A percentile compares a stretch with the other conserved stretches of the same genome.
Conservation (phyloP, 805 yeast species). For the Wickerhamomyces kurtzmanii region DNA sequence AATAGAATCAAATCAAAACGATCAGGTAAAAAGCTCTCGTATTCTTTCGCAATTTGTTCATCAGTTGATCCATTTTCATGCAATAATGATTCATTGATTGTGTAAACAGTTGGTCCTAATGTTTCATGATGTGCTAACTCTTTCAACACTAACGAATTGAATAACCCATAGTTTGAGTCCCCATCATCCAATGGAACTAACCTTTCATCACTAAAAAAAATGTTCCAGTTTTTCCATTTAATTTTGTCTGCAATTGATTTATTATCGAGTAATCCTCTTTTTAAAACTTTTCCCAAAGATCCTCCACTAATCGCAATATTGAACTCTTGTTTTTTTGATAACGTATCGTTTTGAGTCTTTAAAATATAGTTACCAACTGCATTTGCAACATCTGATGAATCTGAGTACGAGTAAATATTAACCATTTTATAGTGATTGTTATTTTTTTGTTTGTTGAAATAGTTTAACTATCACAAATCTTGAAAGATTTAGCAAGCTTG, state of each 20-base stretch:
- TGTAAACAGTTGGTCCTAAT: slow-evolving; percentile 45
- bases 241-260: slow-evolving; percentile 29
- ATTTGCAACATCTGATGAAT: slow-evolving; percentile 50
- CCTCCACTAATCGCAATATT: slow-evolving; percentile 88
- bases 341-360: slow-evolving; percentile 49
- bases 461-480: too few relatives aligned
- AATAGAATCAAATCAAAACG: slow-evolving; percentile 56
- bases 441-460: too few relatives aligned
- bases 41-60: slow-evolving; percentile 51
- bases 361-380: slow-evolving; percentile 59
- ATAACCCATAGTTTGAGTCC: slow-evolving; percentile 81
- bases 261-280: slow-evolving; percentile 57
- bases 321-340: slow-evolving; percentile 37
- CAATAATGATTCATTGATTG: slow-evolving; percentile 57
- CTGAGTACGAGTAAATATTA: slow-evolving; percentile 29
- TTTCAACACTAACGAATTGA: slow-evolving; percentile 40
- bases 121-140: slow-evolving; percentile 25
- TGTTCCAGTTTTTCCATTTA: slow-evolving; percentile 68
- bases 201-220: slow-evolving; percentile 87
- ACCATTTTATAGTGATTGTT: too few relatives aligned
- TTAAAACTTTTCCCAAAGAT: slow-evolving; percentile 63
- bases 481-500: too few relatives aligned
- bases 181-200: slow-evolving; percentile 72
- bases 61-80: slow-evolving; percentile 42
- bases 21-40: slow-evolving; percentile 47